Evolutionary conservation across 208 protist genomes (phyloP).

Genomic region (Leishmania braziliensis): DNA sequence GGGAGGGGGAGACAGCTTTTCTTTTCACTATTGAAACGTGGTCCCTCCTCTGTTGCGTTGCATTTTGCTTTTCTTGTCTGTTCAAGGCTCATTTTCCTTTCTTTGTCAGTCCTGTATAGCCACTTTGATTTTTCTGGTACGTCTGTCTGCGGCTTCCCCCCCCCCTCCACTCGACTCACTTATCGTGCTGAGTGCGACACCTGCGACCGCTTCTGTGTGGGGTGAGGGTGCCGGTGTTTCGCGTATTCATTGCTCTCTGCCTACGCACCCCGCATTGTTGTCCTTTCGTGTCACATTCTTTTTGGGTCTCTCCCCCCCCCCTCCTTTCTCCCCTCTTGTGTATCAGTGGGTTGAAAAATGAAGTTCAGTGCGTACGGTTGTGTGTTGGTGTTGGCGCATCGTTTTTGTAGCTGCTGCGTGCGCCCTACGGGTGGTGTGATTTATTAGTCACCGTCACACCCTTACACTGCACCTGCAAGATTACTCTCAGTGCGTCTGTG

Average conservation of each 20-base stretch:
- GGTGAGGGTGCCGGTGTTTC: background rate
- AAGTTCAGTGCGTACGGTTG: background rate
- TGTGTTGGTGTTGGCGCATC: background rate
- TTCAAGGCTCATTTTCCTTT: background rate
- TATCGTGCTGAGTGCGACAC: background rate
- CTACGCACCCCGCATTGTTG: background rate
- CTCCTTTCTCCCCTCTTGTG: background rate
- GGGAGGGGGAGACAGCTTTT: background rate
- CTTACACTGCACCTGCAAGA: background rate
- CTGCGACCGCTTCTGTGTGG: background rate
- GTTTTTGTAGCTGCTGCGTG: background rate
- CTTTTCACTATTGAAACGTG: background rate
- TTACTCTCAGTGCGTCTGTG: background rate
- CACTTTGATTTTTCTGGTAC: background rate
- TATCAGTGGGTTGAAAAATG: background rate
- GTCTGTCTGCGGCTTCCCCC: background rate
- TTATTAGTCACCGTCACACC: background rate
- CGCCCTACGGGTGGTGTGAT: background rate
- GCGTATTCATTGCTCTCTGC: background rate
- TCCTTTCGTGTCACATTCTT: background rate
- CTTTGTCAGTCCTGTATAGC: background rate
- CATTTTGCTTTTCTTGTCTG: background rate
- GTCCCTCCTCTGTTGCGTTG: background rate
- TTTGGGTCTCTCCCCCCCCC: background rate
- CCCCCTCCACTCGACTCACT: background rate